phyloP scores from a whole-genome alignment of 2,329 filamentous ascomycete species.

The Penicillium italicum region DNA sequence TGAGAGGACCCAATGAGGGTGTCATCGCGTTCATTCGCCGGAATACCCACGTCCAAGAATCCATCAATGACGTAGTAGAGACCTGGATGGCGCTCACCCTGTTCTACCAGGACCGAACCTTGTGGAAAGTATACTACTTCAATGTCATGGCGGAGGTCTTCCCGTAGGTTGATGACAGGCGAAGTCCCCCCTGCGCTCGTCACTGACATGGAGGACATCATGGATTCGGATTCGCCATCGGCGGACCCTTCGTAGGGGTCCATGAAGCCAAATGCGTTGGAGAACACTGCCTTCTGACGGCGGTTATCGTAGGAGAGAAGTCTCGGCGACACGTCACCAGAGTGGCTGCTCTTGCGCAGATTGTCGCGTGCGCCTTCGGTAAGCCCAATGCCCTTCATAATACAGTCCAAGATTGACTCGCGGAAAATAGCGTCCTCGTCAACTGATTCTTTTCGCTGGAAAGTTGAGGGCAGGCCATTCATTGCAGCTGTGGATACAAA shows the following conservation, averaged over 20 bases:
- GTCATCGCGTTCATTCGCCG: constrained; percentile 58
- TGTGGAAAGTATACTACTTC: constrained; percentile 98
- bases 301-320: constrained; percentile 79
- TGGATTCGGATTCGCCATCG: constrained; percentile 83
- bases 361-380: constrained; percentile 61
- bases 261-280: constrained; percentile 87
- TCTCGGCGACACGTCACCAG: constrained; percentile 79
- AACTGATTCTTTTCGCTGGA: constrained; percentile 72
- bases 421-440: constrained; percentile 89
- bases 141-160: constrained; percentile 85
- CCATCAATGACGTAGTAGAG: constrained; percentile 97
- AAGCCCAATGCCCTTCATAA: constrained; percentile 89
- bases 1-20: constrained; percentile 39
- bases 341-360: constrained; percentile 60
- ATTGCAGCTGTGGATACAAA: constrained; percentile 33
- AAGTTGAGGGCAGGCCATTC: constrained; percentile 29
- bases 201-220: constrained; percentile 64
- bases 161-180: constrained; percentile 63
- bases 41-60: constrained; percentile 90
- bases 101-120: constrained; percentile 88
- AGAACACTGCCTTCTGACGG: constrained; percentile 74
- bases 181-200: constrained; percentile 60
- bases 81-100: constrained; percentile 93
- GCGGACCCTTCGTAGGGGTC: constrained; percentile 69
- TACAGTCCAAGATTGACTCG: constrained; percentile 86